These are phyloP conservation scores for Friedmanniomyces endolithicus DNA, from an alignment of 495 filamentous ascomycete species.

Conservation along the genomic window DNA sequence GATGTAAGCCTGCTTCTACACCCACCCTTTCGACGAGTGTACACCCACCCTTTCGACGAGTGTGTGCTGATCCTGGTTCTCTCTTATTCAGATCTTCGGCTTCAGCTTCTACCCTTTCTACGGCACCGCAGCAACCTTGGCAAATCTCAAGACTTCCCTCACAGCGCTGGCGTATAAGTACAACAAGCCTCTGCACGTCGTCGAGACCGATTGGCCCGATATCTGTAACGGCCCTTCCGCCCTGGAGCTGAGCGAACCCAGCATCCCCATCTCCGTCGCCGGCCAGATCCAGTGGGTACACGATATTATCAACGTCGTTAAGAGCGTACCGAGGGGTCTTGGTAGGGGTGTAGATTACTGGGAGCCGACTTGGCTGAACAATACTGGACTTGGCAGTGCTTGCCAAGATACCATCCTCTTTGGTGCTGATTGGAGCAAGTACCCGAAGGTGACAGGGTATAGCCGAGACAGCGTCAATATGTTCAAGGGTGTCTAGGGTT, in stretches of 20 bases:
- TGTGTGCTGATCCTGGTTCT: background rate
- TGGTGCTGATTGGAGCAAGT: conserved; percentile 26
- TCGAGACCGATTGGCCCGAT: conserved; percentile 38
- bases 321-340: conserved; percentile 26
- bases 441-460: conserved; percentile 25
- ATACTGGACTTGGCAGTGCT: conserved; percentile 28
- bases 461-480: conserved; percentile 28
- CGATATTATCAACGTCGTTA: conserved; percentile 27
- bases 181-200: conserved; percentile 35
- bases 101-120: conserved; percentile 40
- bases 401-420: conserved; percentile 31
- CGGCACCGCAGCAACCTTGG: conserved; percentile 32
- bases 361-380: conserved; percentile 36
- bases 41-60: background rate
- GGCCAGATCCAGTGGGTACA: conserved; percentile 34
- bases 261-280: conserved; percentile 28
- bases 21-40: background rate
- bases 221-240: conserved; percentile 30
- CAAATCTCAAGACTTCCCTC: conserved; percentile 27
- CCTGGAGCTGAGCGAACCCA: conserved; percentile 27
- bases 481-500: conserved; percentile 20
- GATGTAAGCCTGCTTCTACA: conserved; percentile 15
- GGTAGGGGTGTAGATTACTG: conserved; percentile 35
- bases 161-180: conserved; percentile 31
- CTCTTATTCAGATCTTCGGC: conserved; percentile 26